Conservation (phyloP, 2,329 filamentous ascomycete species). For the Aureobasidium uvarum region DNA sequence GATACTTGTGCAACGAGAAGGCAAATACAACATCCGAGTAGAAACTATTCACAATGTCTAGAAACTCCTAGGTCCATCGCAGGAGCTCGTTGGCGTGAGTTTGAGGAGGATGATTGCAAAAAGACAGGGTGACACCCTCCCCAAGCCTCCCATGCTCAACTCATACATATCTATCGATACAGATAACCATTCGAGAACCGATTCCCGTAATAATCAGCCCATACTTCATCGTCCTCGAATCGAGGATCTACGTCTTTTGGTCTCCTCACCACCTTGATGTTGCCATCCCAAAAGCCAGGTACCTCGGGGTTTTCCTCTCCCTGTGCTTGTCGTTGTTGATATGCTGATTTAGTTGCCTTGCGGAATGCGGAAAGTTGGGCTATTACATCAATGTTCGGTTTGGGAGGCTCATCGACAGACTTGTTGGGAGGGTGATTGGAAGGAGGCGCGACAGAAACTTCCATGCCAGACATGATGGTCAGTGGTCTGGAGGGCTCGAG, state of each 20-base stretch:
- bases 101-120: no score
- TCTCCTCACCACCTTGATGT: slow-evolving; percentile 57
- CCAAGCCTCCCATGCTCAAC: not conserved
- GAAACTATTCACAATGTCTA: not conserved
- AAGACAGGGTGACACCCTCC: not conserved
- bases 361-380: slow-evolving; percentile 56
- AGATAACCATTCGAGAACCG: slow-evolving; percentile 34
- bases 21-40: not conserved
- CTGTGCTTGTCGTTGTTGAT: slow-evolving; percentile 40
- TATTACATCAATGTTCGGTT: slow-evolving; percentile 50
- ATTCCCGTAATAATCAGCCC: slow-evolving; percentile 39
- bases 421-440: not conserved
- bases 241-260: not conserved
- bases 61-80: not conserved
- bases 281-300: slow-evolving; percentile 60
- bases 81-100: not conserved
- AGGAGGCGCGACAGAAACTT: slow-evolving; percentile 6
- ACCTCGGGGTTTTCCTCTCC: slow-evolving; percentile 43
- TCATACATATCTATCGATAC: slow-evolving; percentile 31
- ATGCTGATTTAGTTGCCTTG: slow-evolving; percentile 52
- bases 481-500: slow-evolving; percentile 23
- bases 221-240: slow-evolving; percentile 34
- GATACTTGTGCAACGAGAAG: not conserved
- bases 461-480: slow-evolving; percentile 28
- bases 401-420: not conserved